A percentile compares a stretch with the other conserved stretches of the same genome.
Evolutionary conservation across 202 grass and related monocot species (phyloP).

Genomic region (Eragrostis tef): DNA sequence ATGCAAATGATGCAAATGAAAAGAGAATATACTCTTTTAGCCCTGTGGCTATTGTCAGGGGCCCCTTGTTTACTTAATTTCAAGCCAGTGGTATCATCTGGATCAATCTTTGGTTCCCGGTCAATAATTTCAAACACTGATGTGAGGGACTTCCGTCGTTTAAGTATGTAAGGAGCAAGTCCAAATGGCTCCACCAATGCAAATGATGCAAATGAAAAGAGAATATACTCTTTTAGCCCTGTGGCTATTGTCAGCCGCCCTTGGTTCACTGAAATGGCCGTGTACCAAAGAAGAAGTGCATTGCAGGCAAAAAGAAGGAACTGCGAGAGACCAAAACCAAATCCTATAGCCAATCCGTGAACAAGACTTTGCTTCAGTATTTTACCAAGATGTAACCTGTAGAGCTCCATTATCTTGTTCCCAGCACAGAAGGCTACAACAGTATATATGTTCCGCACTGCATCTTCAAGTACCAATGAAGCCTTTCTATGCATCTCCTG

Average conservation of each 20-base stretch:
- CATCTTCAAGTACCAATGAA: conserved; percentile 97
- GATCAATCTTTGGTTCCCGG: conserved; percentile 88
- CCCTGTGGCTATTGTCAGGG: conserved; percentile 69
- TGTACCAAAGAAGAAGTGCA: conserved; percentile 95
- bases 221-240: conserved; percentile 88
- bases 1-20: conserved; percentile 91
- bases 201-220: conserved; percentile 95
- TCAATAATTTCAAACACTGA: conserved; percentile 99
- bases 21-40: conserved; percentile 97
- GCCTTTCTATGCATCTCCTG: conserved; percentile 99
- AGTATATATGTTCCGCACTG: conserved; percentile 98
- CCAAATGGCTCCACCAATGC: conserved; percentile 97
- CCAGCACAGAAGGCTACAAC: conserved; percentile 99
- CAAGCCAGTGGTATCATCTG: conserved; percentile 93
- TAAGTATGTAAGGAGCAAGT: conserved; percentile 96
- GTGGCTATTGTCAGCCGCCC: conserved; percentile 70
- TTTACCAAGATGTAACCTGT: conserved; percentile 79
- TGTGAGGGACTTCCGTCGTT: conserved; percentile 80
- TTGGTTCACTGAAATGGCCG: conserved; percentile 71
- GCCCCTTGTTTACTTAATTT: conserved; percentile 64
- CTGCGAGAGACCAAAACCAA: conserved; percentile 91
- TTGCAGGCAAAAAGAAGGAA: conserved; percentile 99
- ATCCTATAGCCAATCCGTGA: conserved; percentile 84
- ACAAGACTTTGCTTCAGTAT: conserved; percentile 87
- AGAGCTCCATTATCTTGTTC: conserved; percentile 97